phyloP scores from a whole-genome alignment of 1,139 yeast genomes.

The Yamadazyma spencermartinsiae region DNA sequence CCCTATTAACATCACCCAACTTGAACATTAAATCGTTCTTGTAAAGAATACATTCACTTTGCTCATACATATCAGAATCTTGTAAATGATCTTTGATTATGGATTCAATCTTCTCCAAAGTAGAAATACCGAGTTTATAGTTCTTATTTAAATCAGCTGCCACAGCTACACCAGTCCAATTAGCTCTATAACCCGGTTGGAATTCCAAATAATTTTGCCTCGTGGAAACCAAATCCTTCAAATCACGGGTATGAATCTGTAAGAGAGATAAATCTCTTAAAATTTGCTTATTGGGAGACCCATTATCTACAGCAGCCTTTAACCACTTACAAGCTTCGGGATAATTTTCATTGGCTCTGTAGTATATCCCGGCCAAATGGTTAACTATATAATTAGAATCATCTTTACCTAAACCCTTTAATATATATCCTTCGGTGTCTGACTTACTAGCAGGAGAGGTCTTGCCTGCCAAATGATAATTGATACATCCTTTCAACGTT shows the following conservation, averaged over 20 bases:
- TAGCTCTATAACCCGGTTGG: slow-evolving; percentile 83
- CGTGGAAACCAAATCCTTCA: slow-evolving; percentile 57
- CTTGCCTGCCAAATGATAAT: slow-evolving; percentile 42
- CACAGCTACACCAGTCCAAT: slow-evolving; percentile 88
- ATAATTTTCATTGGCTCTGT: slow-evolving; percentile 69
- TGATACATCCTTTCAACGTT: slow-evolving; percentile 79
- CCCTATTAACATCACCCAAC: slow-evolving; percentile 62
- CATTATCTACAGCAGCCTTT: slow-evolving; percentile 73
- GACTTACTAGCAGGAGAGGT: slow-evolving; percentile 34
- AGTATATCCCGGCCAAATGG: slow-evolving; percentile 85
- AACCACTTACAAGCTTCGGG: slow-evolving; percentile 80
- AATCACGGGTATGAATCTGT: slow-evolving; percentile 81
- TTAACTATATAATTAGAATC: slow-evolving; percentile 66
- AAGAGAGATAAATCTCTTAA: slow-evolving; percentile 79
- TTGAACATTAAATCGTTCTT: slow-evolving; percentile 67
- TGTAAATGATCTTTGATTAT: slow-evolving; percentile 67
- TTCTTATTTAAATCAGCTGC: slow-evolving; percentile 81
- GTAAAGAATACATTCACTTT: slow-evolving; percentile 77
- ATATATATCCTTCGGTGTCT: slow-evolving; percentile 66
- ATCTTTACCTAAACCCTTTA: slow-evolving; percentile 61
- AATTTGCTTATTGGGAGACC: slow-evolving; percentile 76
- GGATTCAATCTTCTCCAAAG: slow-evolving; percentile 72
- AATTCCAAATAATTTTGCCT: slow-evolving; percentile 71
- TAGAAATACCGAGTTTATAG: slow-evolving; percentile 64
- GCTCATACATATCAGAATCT: slow-evolving; percentile 70